Evolutionary conservation across 768 basidiomycete genomes (phyloP).

Genomic region (Inosperma sp.): DNA sequence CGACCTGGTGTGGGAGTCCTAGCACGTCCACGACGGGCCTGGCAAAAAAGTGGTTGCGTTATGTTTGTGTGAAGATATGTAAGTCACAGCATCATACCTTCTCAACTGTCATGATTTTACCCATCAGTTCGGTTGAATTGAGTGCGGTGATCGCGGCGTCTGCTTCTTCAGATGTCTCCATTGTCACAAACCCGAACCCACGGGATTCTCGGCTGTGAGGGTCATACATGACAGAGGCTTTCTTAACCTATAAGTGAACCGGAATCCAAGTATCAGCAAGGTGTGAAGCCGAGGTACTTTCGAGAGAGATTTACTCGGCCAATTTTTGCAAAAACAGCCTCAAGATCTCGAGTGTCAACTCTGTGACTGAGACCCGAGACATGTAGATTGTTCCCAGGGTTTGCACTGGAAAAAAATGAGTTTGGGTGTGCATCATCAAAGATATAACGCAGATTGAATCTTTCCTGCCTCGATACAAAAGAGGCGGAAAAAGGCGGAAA

Average conservation of each 20-base stretch:
- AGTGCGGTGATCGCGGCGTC: conserved; percentile 85
- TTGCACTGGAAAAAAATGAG: conserved; percentile 41
- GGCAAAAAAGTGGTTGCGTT: conserved; percentile 5
- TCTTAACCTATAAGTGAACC: conserved; percentile 50
- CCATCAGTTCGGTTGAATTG: conserved; percentile 80
- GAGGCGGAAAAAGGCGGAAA: no score
- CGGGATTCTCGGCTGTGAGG: conserved; percentile 65
- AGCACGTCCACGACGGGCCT: conserved; percentile 88
- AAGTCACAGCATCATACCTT: conserved; percentile 53
- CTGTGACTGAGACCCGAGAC: conserved; percentile 55
- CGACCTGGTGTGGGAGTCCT: conserved; percentile 91
- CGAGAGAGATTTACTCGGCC: conserved; percentile 40
- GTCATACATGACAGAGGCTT: conserved; percentile 69
- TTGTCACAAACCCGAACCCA: conserved; percentile 79
- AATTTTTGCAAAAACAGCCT: conserved; percentile 82
- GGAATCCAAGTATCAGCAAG: background rate
- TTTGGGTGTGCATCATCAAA: conserved; percentile 15
- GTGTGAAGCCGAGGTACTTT: background rate
- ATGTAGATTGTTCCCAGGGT: conserved; percentile 64
- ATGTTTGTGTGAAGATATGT: background rate
- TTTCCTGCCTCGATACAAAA: no score
- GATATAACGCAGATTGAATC: conserved; percentile 1
- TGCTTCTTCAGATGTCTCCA: conserved; percentile 75
- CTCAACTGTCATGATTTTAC: conserved; percentile 85
- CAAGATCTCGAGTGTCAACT: conserved; percentile 80